Base-by-base conservation (phyloP, 2,329 filamentous ascomycete genomes). In the Apiospora malaysiana region DNA sequence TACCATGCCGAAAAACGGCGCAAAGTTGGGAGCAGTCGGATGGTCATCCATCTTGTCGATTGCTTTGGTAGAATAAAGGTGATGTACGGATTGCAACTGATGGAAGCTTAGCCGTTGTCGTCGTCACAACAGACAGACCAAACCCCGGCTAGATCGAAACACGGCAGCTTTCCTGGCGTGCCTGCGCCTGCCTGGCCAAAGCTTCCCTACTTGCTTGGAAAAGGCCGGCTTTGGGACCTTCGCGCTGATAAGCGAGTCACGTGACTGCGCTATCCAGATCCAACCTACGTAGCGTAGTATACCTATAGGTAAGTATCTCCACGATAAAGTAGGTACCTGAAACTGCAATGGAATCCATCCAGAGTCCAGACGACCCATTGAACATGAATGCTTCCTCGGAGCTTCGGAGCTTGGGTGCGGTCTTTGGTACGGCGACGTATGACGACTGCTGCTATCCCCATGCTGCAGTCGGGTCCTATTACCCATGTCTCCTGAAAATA, bases 1-100 rank as follows among this genome's bases (percentile, higher is more conserved):
- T 86, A 94, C 93, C 92, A 95, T 94, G 86, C 93, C 93, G 81
- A 95, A 88, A 86, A 95, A 96, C 77, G 93, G 93, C 85, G 93
- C 93, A 81, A 95, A 95, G 84, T 93, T 93, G 77, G 93, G 93
- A 72, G 91, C 86, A 51, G 73, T 90, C 75, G 27, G 32, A 37
- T 67, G 43, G 65, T 67, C 65, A 5, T 43, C 65, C 65, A 67
- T 67, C 42, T 63, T 63, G 56, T 63, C 32, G 56, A 63, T 63
- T 63, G 56, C 56, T 63, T n/a, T 45, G 42, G 42, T 67, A 5
- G 40, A 27, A 9, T 43, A 8, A 43, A 46, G 40, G 65, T 46
- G 65, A 67, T 67, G 65, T 63, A 40, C 65, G n/a, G 65, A 5
- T 45, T 67, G 65, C 45, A 63, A 32, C 56, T 40, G 65, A 67